Evolutionary conservation across 2,329 filamentous ascomycete genomes (phyloP).

Genomic region (Tolypocladium nubicola): DNA sequence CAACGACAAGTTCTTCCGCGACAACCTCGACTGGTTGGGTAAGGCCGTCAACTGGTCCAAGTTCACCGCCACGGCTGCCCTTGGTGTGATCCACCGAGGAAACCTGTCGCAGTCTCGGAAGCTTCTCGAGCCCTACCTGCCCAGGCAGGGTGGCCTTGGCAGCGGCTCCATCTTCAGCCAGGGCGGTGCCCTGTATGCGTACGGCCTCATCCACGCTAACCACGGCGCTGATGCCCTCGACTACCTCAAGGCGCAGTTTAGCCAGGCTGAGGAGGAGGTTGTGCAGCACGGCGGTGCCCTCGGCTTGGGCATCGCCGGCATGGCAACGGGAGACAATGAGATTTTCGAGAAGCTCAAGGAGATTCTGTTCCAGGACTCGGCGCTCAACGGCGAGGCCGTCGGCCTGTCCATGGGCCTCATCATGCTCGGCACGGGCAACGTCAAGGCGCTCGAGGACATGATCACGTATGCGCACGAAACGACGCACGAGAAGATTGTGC

Average conservation of each 20-base stretch:
- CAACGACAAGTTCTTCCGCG: slow-evolving; percentile 95
- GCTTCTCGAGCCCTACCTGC: slow-evolving; percentile 88
- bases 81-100: slow-evolving; percentile 93
- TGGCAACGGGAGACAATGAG: slow-evolving; percentile 85
- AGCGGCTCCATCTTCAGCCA: slow-evolving; percentile 89
- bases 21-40: slow-evolving; percentile 94
- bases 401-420: slow-evolving; percentile 94
- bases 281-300: slow-evolving; percentile 95
- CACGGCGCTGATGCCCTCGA: slow-evolving; percentile 84
- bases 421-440: slow-evolving; percentile 96
- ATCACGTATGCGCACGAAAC: slow-evolving; percentile 96
- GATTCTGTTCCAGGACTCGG: slow-evolving; percentile 86
- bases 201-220: slow-evolving; percentile 94
- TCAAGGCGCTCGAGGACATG: slow-evolving; percentile 90
- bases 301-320: slow-evolving; percentile 90
- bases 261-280: slow-evolving; percentile 72
- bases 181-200: slow-evolving; percentile 88
- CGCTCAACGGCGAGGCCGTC: slow-evolving; percentile 92
- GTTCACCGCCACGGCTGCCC: slow-evolving; percentile 90
- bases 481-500: slow-evolving; percentile 97
- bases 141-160: slow-evolving; percentile 61
- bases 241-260: slow-evolving; percentile 68
- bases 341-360: slow-evolving; percentile 87
- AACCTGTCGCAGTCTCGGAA: slow-evolving; percentile 91
- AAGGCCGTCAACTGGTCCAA: slow-evolving; percentile 99